Evolutionary conservation across 2,329 filamentous ascomycete species (phyloP), one percentile per base, ranked within the genome.

Genomic region (Zymoseptoria pseudotritici): DNA sequence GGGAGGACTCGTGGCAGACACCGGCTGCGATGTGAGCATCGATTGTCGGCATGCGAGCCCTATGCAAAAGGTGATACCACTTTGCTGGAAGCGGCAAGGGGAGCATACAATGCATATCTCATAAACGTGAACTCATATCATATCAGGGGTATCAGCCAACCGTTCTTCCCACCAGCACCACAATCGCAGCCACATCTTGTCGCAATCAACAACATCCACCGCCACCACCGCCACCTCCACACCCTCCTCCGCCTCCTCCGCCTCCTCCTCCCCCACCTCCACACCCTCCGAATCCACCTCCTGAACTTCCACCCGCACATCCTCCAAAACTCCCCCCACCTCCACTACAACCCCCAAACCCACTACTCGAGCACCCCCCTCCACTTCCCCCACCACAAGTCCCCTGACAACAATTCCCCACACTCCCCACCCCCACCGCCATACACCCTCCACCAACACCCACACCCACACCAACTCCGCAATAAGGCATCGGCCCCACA

Each of bases 391-490:
- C 67, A 55, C 72, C 73, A 59, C 71, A 73, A 51, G 78, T 83
- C 1, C 74, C 80, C 1, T 74, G 73, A 49, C 73, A 77, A 65
- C 82, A 83, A 60, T 77, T 79, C 0, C 81, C 81, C 24, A 66
- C 64, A 19, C 70, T 75, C 0, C 78, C 79, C 2, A 68, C 26
- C 0, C 63, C 67, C 6, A 75, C 63, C 60, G 71, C 76, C 73
- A 78, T 77, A 63, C 78, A 82, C 2, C 70, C 26, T 29, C 69
- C 11, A 80, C 79, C 58, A 79, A 77, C 17, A 69, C 69, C 2
- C 76, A 69, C 63, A 81, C 82, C 26, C 76, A 71, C 50, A 70
- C 61, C 0, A 65, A 63, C 10, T 61, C 73, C 36, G 13, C 36
- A 13, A 11, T 71, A 70, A 29, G 71, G 73, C 21, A 79, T 70